Evolutionary conservation across 768 basidiomycete genomes (phyloP), one percentile per base, ranked within the genome.

Genomic region (Lactifluus hygrophoroides): DNA sequence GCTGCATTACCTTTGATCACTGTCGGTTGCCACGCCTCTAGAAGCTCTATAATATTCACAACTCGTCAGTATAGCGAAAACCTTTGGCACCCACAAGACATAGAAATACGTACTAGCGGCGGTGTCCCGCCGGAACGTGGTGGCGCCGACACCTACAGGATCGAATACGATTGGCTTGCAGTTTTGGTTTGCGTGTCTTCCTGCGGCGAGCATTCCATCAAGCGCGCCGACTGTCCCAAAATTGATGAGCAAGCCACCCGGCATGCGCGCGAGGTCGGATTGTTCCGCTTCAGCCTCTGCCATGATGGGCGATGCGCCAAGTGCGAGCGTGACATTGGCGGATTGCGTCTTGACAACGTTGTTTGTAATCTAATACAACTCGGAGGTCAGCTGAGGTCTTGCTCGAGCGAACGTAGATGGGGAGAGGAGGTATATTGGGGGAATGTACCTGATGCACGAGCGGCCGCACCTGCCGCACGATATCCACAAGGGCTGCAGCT

Each of bases 1-100:
- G 81, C 90, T 0, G 91, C 88, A 67, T 97, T 96, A 3, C 94
- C 94, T 71, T 97, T 97, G 71, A 97, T 94, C 21, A 95, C 88
- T 17, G 87, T 85, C 11, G 86, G 83, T 70, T 94, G 92, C 82
- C 88, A 95, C 23, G 74, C 71, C 57, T 86, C 74, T 19, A 95
- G 71, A 13, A 95, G 76, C 55, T 83, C 90, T 83, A 68, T 5
- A 23, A 28, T 4, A 10, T 23, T 6, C 25, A 38, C 14, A 13
- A 14, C 32, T 35, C 30, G 35, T 48, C 49, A 58, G 21, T 38
- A 19, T 23, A 19, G 8, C 4, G 44, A 27, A 19, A 2, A 8
- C 4, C 11, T 13, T 0, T 7, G n/a, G n/a, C n/a, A n/a, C 17
- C 23, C 0, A 3, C 10, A 19, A 13, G 1, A 32, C 6, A 23